These are phyloP conservation scores for Barnettozyma hawaiiensis DNA, from an alignment of 1,139 yeast genomes.

Conservation along the genomic window DNA sequence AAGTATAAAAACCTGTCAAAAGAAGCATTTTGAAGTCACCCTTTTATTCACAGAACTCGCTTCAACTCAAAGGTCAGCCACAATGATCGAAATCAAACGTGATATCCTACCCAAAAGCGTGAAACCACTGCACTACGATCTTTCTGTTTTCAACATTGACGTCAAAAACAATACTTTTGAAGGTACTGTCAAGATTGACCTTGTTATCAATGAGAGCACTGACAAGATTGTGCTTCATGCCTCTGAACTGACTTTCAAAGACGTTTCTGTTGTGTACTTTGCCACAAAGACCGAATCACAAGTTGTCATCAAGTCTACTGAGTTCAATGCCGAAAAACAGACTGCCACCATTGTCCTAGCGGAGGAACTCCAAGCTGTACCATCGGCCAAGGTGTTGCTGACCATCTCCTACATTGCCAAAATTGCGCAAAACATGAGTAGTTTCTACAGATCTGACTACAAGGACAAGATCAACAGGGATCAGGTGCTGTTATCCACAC, in stretches of 20 bases:
- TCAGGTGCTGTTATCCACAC: conserved; percentile 70
- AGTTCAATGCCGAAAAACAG: conserved; percentile 50
- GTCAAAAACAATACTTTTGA: conserved; percentile 38
- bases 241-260: conserved; percentile 36
- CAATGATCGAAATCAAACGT: conserved; percentile 28
- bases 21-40: too few species aligned
- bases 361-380: conserved; percentile 38
- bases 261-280: conserved; percentile 13
- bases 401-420: conserved; percentile 57
- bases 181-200: conserved; percentile 60
- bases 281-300: conserved; percentile 24
- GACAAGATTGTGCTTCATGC: conserved; percentile 55
- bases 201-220: conserved; percentile 58
- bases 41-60: too few species aligned
- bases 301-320: conserved; percentile 28
- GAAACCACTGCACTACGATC: conserved; percentile 64
- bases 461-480: conserved; percentile 52
- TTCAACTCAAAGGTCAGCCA: too few species aligned
- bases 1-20: too few species aligned
- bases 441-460: conserved; percentile 77
- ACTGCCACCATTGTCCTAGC: conserved; percentile 54
- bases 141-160: conserved; percentile 28
- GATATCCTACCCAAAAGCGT: conserved; percentile 68
- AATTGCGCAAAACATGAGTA: conserved; percentile 70
- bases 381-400: conserved; percentile 40